phyloP scores from a whole-genome alignment of 2,329 filamentous ascomycete species.

The Beauveria australis region DNA sequence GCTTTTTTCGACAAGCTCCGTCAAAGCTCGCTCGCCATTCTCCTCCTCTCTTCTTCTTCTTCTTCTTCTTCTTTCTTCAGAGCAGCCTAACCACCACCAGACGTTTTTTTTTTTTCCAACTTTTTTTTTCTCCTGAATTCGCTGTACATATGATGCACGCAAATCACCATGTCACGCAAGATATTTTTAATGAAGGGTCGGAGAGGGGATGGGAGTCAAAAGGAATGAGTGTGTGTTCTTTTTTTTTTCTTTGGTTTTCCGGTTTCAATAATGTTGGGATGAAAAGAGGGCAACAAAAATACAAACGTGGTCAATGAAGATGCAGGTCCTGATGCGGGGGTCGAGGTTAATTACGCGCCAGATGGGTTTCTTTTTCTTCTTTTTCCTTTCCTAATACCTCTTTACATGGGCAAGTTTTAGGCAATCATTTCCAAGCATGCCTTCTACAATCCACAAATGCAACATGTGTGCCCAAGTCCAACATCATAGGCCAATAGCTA shows the following conservation, averaged over 20 bases:
- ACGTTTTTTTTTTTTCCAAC: background rate
- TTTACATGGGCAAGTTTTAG: background rate
- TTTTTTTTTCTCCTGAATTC: background rate
- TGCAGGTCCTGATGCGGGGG: background rate
- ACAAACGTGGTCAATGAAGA: background rate
- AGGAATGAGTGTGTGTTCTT: background rate
- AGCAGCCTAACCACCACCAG: background rate
- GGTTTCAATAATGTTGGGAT: background rate
- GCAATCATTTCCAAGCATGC: too few relatives aligned
- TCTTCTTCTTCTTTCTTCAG: background rate
- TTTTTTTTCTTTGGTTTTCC: background rate
- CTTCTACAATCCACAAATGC: background rate
- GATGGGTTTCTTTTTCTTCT: background rate
- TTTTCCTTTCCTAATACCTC: background rate
- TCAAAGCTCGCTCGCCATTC: conserved; percentile 1
- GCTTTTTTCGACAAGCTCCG: background rate
- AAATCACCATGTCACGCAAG: background rate
- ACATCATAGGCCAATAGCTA: too few relatives aligned
- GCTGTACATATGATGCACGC: conserved; percentile 4
- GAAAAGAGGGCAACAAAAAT: background rate
- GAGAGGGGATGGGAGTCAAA: background rate
- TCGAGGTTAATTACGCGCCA: background rate
- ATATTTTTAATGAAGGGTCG: conserved; percentile 2
- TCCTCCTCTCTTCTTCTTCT: background rate
- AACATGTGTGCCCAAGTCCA: background rate